These are phyloP conservation scores for Penicillium sp. DNA, from an alignment of 2,329 filamentous ascomycete species.

Conservation along the genomic window DNA sequence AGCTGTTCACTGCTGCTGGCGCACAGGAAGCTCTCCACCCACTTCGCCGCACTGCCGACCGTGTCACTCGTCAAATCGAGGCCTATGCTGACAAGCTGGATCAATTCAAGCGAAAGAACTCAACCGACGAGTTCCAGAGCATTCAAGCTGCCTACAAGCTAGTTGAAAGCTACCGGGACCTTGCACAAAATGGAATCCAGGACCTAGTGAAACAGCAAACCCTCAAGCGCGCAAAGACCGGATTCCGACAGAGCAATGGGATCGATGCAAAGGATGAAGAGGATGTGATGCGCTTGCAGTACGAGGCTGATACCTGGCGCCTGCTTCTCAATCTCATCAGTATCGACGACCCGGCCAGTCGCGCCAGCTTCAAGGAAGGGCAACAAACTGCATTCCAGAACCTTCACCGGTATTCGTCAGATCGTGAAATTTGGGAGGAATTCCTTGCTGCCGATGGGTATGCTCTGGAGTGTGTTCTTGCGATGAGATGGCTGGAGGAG, in stretches of 20 bases:
- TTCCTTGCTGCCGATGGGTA: constrained; percentile 73
- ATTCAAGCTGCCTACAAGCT: constrained; percentile 69
- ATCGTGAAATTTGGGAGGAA: constrained; percentile 66
- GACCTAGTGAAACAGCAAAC: constrained; percentile 43
- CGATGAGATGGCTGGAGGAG: constrained; percentile 83
- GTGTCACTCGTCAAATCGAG: constrained; percentile 79
- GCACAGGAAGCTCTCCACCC: constrained; percentile 57
- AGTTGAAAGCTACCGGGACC: constrained; percentile 62
- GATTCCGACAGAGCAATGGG: constrained; percentile 27
- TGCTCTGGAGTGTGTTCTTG: constrained; percentile 74
- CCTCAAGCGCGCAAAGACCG: constrained; percentile 39
- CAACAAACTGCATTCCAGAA: constrained; percentile 44
- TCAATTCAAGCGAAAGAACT: constrained; percentile 62
- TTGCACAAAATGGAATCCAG: constrained; percentile 54
- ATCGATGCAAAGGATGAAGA: constrained; percentile 30
- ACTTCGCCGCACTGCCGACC: constrained; percentile 64
- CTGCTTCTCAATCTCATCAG: constrained; percentile 74
- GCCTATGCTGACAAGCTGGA: constrained; percentile 82
- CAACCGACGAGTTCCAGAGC: constrained; percentile 52
- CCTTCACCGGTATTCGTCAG: constrained; percentile 58
- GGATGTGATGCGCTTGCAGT: constrained; percentile 63
- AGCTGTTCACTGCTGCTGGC: constrained; percentile 47
- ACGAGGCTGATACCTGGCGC: constrained; percentile 90
- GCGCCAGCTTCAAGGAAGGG: constrained; percentile 37
- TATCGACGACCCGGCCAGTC: constrained; percentile 60